Evolutionary conservation across 2,329 filamentous ascomycete species (phyloP), one percentile per base, ranked within the genome.

Genomic region (Fusarium miscanthi): DNA sequence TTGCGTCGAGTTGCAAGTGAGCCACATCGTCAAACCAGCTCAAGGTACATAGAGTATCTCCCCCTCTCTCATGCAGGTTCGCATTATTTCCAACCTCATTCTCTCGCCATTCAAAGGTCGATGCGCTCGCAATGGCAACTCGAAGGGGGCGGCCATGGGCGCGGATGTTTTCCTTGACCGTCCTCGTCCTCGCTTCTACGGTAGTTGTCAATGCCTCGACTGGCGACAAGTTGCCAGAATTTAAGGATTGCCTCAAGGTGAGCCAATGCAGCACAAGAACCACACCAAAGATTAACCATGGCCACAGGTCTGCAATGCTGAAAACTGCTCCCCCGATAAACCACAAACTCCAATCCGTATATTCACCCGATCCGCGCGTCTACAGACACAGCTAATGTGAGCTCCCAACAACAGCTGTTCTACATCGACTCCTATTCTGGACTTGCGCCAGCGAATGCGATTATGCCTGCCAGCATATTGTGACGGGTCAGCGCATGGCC

Each of bases 381-480:
- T 40, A 37, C 40, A 54, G 30, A n/a, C 41, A 43, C n/a, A 37
- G 58, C 66, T 70, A 63, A 78, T 56, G 52, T 56, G 74, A 76
- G 40, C 74, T 62, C 52, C 41, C 41, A 45, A 43, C 63, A 49
- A 59, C 79, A 97, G 94, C 96, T 71, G 81, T 97, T 76, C 90
- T 93, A 82, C 94, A 92, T 80, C 93, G 93, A 70, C 87, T 98
- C 75, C 91, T 98, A 79, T 85, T 98, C 81, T 99, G 96, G 96
- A 91, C 90, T 80, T 99, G 96, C 84, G 89, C 93, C 69, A 87
- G 93, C 79, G 95, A 99, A 88, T 99, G 96, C 90, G 95, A 99
- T 86, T 97, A 99, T 85, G 92, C 93, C 69, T 99, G 96, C 86
- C 96, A 99, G 82, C 95, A 97, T 86, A 92, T 97, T 81, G 87